Evolutionary conservation across 2,329 filamentous ascomycete species (phyloP).

Genomic region (Aspergillus transmontanensis): DNA sequence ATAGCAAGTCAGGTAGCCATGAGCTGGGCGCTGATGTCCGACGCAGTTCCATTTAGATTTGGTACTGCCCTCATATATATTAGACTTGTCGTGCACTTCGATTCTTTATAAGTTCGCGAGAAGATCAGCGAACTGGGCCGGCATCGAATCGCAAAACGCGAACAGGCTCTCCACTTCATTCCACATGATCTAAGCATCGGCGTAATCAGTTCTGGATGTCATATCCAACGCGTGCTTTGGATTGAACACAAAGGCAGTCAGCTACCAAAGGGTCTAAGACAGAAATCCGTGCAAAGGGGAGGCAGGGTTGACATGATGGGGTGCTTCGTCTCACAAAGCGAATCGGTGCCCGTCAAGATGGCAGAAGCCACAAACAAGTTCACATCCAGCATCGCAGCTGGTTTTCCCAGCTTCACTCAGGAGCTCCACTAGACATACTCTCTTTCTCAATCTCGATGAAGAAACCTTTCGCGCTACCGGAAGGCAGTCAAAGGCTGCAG

Average conservation of each 20-base stretch:
- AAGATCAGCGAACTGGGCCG: not conserved
- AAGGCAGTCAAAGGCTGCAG: too few relatives aligned
- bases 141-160: not conserved
- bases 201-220: not conserved
- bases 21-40: constrained; percentile 14
- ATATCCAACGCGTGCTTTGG: not conserved
- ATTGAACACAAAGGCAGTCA: not conserved
- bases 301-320: not conserved
- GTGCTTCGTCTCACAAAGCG: not conserved
- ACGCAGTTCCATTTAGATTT: constrained; percentile 21
- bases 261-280: not conserved
- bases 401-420: too few relatives aligned
- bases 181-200: not conserved
- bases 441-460: too few relatives aligned
- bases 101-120: not conserved
- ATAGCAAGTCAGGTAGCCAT: constrained; percentile 15
- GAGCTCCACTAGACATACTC: too few relatives aligned
- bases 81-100: not conserved
- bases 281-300: not conserved
- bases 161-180: not conserved
- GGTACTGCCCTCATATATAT: not conserved
- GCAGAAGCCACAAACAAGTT: too few relatives aligned
- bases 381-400: too few relatives aligned
- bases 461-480: too few relatives aligned
- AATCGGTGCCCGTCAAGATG: too few relatives aligned